These are phyloP conservation scores for Chlamydomonas sphaeroides DNA, from an alignment of 139 green algal genomes.

Conservation along the genomic window DNA sequence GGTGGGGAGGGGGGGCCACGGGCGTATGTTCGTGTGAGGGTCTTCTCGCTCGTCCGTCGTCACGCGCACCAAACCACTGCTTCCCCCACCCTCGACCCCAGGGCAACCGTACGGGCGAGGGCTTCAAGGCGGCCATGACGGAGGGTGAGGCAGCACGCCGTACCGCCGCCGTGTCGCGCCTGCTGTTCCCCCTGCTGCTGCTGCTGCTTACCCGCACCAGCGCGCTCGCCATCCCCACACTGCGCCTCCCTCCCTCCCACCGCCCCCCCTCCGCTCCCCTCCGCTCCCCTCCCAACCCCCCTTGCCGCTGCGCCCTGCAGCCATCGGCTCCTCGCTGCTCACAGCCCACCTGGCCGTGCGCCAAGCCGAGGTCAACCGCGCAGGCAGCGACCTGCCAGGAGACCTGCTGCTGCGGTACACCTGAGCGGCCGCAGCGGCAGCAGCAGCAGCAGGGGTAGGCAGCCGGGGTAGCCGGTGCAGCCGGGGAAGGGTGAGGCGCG, in stretches of 20 bases:
- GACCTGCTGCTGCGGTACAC: slow-evolving; percentile 37
- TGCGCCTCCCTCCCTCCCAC: neutral
- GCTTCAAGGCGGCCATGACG: neutral
- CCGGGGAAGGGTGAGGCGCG: no score
- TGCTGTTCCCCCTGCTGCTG: neutral
- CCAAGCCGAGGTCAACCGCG: slow-evolving; percentile 1
- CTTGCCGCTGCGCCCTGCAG: no score
- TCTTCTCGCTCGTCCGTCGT: no score
- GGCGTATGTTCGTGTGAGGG: no score
- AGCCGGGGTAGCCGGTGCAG: no score
- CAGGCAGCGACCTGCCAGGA: neutral
- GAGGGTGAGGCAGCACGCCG: neutral
- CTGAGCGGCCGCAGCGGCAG: neutral
- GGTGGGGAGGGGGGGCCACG: neutral
- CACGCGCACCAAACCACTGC: no score
- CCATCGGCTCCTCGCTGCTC: slow-evolving; percentile 4
- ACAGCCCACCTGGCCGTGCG: slow-evolving; percentile 25
- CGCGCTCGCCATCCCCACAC: no score
- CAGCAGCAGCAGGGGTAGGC: no score
- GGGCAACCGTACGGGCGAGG: neutral
- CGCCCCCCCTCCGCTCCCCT: neutral
- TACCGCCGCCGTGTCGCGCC: no score
- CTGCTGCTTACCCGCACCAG: neutral
- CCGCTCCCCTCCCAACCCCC: no score
- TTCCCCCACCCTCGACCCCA: neutral